Conservation (phyloP, 139 green algal genomes). For the Tetraselmis striata region DNA sequence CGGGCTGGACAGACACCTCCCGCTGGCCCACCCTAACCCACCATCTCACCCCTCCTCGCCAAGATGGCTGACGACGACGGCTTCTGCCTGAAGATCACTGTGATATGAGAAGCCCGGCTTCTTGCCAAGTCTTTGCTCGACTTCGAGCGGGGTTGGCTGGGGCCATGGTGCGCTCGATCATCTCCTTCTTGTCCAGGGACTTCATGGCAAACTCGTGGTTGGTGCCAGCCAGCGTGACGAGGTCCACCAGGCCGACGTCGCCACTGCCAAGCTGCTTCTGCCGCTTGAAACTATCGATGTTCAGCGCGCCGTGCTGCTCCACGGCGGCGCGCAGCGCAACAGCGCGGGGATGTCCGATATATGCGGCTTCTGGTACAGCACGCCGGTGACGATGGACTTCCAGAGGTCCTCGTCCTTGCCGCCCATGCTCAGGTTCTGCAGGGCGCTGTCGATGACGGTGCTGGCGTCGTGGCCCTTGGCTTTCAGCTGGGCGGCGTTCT, state of each 20-base stretch:
- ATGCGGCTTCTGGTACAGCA: conserved; percentile 47
- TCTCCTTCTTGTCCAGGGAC: conserved; percentile 93
- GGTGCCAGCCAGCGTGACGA: conserved; percentile 73
- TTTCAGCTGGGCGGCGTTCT: conserved; percentile 30
- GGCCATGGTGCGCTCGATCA: conserved; percentile 96
- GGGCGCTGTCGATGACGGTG: conserved; percentile 31
- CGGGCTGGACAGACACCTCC: no score
- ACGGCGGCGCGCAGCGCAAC: conserved; percentile 27
- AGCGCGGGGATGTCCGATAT: conserved; percentile 26
- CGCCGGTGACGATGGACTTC: conserved; percentile 36
- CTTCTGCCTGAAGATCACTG: no score
- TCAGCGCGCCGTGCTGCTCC: conserved; percentile 56
- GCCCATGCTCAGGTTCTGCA: conserved; percentile 39
- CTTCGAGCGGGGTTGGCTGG: no score
- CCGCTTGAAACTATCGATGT: conserved; percentile 75
- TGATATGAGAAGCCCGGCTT: no score
- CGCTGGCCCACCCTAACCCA: no score
- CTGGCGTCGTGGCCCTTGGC: conserved; percentile 42
- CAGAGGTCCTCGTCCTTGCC: conserved; percentile 51
- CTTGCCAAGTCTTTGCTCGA: no score
- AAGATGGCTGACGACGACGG: no score
- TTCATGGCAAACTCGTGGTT: conserved; percentile 78
- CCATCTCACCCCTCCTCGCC: no score
- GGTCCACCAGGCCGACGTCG: conserved; percentile 86
- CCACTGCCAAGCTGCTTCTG: conserved; percentile 84